phyloP scores from a whole-genome alignment of 1,284 basidiomycete genomes.

The Melampsora larici-populina region DNA sequence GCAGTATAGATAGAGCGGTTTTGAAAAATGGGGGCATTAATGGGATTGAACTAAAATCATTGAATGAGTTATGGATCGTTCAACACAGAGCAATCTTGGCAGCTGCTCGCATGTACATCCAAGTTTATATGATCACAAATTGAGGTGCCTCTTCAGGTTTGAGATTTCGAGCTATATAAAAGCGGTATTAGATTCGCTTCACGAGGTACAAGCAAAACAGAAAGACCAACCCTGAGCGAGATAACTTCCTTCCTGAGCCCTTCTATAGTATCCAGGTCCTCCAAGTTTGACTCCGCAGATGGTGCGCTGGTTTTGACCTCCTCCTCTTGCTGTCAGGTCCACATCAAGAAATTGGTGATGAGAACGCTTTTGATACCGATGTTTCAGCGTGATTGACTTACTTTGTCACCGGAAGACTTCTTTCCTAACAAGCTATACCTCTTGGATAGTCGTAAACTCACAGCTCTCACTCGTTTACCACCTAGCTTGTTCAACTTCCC shows the following conservation, averaged over 20 bases:
- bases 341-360: neutral
- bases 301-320: no score
- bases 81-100: no score
- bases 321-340: neutral
- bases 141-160: neutral
- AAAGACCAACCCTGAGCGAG: neutral
- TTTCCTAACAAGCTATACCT: constrained; percentile 31
- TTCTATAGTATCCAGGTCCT: neutral
- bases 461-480: constrained; percentile 38
- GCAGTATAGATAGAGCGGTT: no score
- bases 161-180: neutral
- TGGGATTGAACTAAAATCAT: no score
- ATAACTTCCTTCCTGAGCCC: constrained; percentile 7
- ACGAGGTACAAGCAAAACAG: neutral
- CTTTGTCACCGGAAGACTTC: constrained; percentile 17
- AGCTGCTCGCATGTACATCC: no score
- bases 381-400: neutral
- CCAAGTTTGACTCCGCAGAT: neutral
- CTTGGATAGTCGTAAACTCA: constrained; percentile 35
- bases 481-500: constrained; percentile 26
- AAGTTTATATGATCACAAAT: neutral
- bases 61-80: no score
- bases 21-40: no score
- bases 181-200: neutral
- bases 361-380: neutral